Conservation (phyloP, 805 yeast species). For the Wickerhamomyces sydowiorum region DNA sequence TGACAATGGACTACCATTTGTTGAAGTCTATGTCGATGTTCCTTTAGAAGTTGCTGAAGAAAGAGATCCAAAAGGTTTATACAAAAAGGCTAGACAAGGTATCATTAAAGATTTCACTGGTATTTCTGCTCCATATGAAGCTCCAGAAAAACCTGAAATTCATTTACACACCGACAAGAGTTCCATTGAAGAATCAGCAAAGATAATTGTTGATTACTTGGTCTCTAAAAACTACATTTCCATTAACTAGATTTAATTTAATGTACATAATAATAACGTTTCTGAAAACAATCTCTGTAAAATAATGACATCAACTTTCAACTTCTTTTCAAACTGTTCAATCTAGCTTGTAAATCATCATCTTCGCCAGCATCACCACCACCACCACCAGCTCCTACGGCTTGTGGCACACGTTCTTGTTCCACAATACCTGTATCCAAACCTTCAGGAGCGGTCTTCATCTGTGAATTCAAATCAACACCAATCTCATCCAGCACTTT, state of each 20-base stretch:
- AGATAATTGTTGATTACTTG: conserved; percentile 63
- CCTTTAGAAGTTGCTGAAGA: conserved; percentile 93
- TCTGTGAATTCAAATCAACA: conserved; percentile 59
- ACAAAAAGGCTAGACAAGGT: conserved; percentile 96
- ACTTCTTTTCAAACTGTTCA: conserved; percentile 68
- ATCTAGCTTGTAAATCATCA: conserved; percentile 84
- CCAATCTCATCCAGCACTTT: conserved; percentile 96
- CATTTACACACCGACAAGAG: conserved; percentile 68
- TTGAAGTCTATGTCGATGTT: conserved; percentile 89
- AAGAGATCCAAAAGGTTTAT: conserved; percentile 96
- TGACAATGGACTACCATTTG: conserved; percentile 69
- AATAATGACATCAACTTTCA: conserved; percentile 5
- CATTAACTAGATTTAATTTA: not conserved
- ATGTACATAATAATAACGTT: not conserved
- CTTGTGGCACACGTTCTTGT: conserved; percentile 46
- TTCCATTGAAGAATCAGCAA: conserved; percentile 77
- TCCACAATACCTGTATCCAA: conserved; percentile 18
- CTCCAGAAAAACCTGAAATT: conserved; percentile 79
- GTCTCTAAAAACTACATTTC: conserved; percentile 36
- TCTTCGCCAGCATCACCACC: conserved; percentile 40
- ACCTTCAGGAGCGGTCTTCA: conserved; percentile 40
- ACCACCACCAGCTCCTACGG: conserved; percentile 38
- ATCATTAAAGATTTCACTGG: conserved; percentile 93
- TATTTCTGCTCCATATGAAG: conserved; percentile 93
- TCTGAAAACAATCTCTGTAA: not conserved